Base-by-base conservation (phyloP, 257 asterid genomes). In the Solanum pimpinellifolium region DNA sequence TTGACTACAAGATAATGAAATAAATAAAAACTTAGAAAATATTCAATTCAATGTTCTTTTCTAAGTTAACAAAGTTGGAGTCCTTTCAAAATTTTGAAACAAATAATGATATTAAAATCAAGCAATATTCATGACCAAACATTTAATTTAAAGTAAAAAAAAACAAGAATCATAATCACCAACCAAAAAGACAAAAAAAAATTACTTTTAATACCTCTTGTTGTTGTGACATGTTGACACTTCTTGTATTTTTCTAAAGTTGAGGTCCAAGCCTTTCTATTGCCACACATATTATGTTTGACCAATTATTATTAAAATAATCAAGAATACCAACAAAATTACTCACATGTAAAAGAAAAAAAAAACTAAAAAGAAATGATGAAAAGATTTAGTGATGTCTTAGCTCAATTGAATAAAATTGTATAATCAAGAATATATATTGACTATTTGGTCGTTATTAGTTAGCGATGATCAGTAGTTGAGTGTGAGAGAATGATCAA, bases 161-260 rank as follows among this genome's bases (percentile, higher is more conserved):
- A 25, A 78, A 23, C 25, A 46, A 78, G 33, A 42, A 25, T 77
- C 4, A 27, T 14, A 44, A 4, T 25, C 27, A 76, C 4, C 7
- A 75, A 41, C 18, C 42, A 73, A 74, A 15, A 78, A 15, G 10
- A 46, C 84, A 78, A 56, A 27, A 11, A 78, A 27, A 4, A 25
- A 1, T 31, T 46, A 46, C 66, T 27, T 72, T 46, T 16, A 46
- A 46, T 60, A 78, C 65, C 66, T 78, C 41, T 27, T 74, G 82
- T 46, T 74, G 82, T 74, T 73, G 81, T 37, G 52, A 21, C 82
- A 74, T 39, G 20, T 78, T 78, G n/a, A 44, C 39, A 44, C 84
- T 47, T 27, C 9, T 3, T 76, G n/a, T 77, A 77, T 75, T 76
- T 41, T 76, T 76, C 27, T 42, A 33, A 20, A 76, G 60, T n/a